Base-by-base conservation (phyloP, 352 stramenopile species). In the Pythium vanterpoolii region DNA sequence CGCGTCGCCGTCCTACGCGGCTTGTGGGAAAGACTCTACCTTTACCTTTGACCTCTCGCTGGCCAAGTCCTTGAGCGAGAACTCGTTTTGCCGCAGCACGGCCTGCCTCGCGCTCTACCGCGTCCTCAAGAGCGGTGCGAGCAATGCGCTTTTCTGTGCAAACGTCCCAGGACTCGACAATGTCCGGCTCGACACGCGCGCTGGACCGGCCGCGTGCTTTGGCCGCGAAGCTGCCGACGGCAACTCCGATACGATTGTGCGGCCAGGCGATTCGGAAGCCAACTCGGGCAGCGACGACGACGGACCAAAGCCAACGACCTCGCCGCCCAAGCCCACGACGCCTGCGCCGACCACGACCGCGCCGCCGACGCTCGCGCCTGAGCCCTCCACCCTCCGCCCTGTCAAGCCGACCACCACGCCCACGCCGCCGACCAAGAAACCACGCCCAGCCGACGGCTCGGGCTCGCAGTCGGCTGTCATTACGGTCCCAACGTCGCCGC, bases 81-180 rank as follows among this genome's bases (percentile, higher is more conserved):
- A 46, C 14, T 21, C 23, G 13, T 56, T 47, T 33, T 56, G 49
- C 24, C 23, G 13, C 18, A 55, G 48, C 48, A 19, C 14, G n/a
- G 26, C 16, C 34, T 56, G 49, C 24, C 49, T 56, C 49, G 13
- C 31, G 34, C 18, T 56, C 34, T 56, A 47, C 34, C 49, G 49
- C 34, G 34, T 16, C 21, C 49, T 56, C 10, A 31, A 34, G 16
- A 38, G 28, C 27, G 8, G 16, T 2, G 3, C 49, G 9, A n/a
- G 23, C 7, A 14, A 18, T n/a, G 49, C 49, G 13, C 10, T 56
- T 4, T 18, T 27, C 13, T 56, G 49, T 13, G 34, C 33, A 2
- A 56, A 46, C 8, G 49, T 56, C 13, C 5, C 3, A 2, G 34
- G 33, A 6, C 49, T 56, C 1, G 34, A 21, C 8, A 23, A n/a